phyloP scores from a whole-genome alignment of 2,329 filamentous ascomycete genomes.

The Sclerotinia subarctica region DNA sequence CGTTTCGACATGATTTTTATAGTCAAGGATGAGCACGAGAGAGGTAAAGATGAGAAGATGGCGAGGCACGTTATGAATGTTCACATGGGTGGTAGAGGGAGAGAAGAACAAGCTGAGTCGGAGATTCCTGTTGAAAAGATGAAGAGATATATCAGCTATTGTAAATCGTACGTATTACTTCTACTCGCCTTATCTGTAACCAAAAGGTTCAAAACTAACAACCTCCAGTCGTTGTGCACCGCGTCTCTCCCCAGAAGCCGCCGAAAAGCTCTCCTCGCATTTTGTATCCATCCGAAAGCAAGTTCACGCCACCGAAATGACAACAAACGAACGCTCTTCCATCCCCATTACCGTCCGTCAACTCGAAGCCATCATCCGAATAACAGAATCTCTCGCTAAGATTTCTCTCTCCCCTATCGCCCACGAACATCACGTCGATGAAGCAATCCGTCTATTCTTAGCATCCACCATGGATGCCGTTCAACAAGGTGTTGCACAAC shows the following conservation, averaged over 20 bases:
- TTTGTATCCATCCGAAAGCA: constrained; percentile 95
- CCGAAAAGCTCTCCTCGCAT: constrained; percentile 93
- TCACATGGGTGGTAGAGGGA: constrained; percentile 84
- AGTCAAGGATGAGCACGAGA: constrained; percentile 90
- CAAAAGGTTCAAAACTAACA: constrained; percentile 19
- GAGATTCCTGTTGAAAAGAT: constrained; percentile 96
- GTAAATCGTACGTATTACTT: constrained; percentile 69
- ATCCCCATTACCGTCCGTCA: constrained; percentile 98
- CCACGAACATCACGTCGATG: constrained; percentile 88
- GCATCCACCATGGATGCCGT: constrained; percentile 98
- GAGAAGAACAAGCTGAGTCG: constrained; percentile 78
- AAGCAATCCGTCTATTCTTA: constrained; percentile 94
- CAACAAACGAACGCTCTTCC: constrained; percentile 83
- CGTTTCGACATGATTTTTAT: constrained; percentile 99
- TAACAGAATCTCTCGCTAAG: constrained; percentile 94
- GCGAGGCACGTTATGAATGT: constrained; percentile 97
- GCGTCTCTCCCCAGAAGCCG: constrained; percentile 82
- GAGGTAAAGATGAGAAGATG: constrained; percentile 85
- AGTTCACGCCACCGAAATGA: constrained; percentile 85
- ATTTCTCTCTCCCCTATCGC: constrained; percentile 81
- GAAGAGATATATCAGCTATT: constrained; percentile 96
- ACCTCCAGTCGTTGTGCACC: constrained; percentile 78
- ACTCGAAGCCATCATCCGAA: constrained; percentile 93
- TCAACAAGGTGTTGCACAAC: constrained; percentile 73
- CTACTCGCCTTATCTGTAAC: neutral